Base-by-base conservation (phyloP, 2,329 filamentous ascomycete species). In the Cladosporium sp. region DNA sequence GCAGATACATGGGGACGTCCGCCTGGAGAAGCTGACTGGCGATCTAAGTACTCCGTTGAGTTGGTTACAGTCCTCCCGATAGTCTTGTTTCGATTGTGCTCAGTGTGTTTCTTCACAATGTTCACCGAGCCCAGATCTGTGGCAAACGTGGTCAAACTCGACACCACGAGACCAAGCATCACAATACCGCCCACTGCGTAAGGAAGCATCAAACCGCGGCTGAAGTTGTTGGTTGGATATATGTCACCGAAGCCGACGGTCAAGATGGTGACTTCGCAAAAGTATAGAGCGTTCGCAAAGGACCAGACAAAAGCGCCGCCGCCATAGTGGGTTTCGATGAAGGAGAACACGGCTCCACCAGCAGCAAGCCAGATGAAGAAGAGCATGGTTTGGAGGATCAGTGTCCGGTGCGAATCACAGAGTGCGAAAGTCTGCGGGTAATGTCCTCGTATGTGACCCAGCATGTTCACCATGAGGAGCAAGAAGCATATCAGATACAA, bases 381-480 rank as follows among this genome's bases (percentile, higher is more conserved):
- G 64, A 91, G 81, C 77, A 96, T 96, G 1, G 92, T 96, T 77
- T 97, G 93, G 30, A 97, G 79, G 82, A 97, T 97, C 25, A 97
- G 81, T 0, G 92, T 97, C 11, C 93, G 86, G 76, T 97, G 93
- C 67, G 89, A 90, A 62, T 89, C 86, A 0, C 90, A 93, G 26
- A 97, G 82, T 4, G 84, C 81, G 70, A 97, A 97, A 72, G 92
- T 89, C 70, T 91, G 89, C 7, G 85, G 84, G 72, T 96, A 97
- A 70, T 91, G 90, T 0, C 88, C 88, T 0, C 89, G 79, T 65
- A 87, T 85, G 56, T 93, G 93, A 10, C 92, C 92, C 64, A 89
- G 84, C 79, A 94, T 92, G 25, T 94, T 97, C 64, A 92, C 78
- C 69, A 90, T 85, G 77, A 97, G 88, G 43, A 96, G 83, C 54